A percentile compares a stretch with the other conserved stretches of the same genome.
Evolutionary conservation across 2,329 filamentous ascomycete species (phyloP).

Genomic region (Sordariomycetes sp.): DNA sequence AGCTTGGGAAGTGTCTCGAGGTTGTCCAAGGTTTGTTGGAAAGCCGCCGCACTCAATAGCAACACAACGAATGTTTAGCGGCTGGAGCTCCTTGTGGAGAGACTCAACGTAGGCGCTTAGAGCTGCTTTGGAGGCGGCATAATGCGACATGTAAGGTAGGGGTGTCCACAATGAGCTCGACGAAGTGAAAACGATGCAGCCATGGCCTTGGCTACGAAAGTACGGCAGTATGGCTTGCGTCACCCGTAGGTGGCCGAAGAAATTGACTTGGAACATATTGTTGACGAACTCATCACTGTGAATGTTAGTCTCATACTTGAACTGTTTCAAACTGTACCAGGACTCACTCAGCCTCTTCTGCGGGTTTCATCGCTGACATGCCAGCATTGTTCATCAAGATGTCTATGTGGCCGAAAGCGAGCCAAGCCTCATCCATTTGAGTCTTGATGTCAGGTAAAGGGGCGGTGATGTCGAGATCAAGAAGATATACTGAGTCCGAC

Average conservation of each 20-base stretch:
- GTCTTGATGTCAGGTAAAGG: slow-evolving; percentile 7
- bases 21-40: slow-evolving; percentile 15
- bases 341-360: slow-evolving; percentile 22
- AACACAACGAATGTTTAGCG: slow-evolving; percentile 16
- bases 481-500: slow-evolving; percentile 13
- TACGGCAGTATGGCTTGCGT: slow-evolving; percentile 17
- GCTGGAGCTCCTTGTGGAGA: slow-evolving; percentile 17
- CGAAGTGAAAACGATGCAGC: slow-evolving; percentile 18
- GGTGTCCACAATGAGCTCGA: slow-evolving; percentile 15
- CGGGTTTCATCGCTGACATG: slow-evolving; percentile 13
- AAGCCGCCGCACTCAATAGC: slow-evolving; percentile 22
- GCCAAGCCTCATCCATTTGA: slow-evolving; percentile 15
- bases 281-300: slow-evolving; percentile 10
- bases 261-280: slow-evolving; percentile 17
- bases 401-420: slow-evolving; percentile 20
- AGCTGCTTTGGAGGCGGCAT: slow-evolving; percentile 18
- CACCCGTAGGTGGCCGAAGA: slow-evolving; percentile 15
- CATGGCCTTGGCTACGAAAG: slow-evolving; percentile 13
- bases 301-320: background rate
- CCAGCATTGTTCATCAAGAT: slow-evolving; percentile 24
- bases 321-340: background rate
- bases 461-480: slow-evolving; percentile 20
- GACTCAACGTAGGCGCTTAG: slow-evolving; percentile 16
- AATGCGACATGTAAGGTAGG: slow-evolving; percentile 19
- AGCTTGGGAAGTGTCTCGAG: slow-evolving; percentile 9